phyloP scores from a whole-genome alignment of 345 rosid genomes.

The Leavenworthia alabamica region DNA sequence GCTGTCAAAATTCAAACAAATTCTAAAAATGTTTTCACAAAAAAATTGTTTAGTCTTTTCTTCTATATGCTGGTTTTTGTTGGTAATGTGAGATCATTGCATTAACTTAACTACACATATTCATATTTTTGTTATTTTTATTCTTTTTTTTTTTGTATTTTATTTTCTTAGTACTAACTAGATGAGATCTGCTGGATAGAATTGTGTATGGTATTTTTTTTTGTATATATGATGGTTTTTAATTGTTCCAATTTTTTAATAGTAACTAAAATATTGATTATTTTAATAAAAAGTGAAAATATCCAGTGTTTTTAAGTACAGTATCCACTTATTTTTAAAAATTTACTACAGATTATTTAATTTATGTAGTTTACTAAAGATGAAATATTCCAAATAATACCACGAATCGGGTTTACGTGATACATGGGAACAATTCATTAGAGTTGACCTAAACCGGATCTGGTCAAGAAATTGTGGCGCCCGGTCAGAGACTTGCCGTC shows the following conservation, averaged over 20 bases:
- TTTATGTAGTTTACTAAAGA: neutral
- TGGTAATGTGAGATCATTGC: neutral
- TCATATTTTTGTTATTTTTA: neutral
- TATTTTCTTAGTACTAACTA: neutral
- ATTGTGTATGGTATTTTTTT: neutral
- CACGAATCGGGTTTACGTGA: neutral
- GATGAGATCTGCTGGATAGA: neutral
- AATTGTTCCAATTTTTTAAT: neutral
- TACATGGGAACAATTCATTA: neutral
- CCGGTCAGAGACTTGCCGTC: conserved; percentile 27
- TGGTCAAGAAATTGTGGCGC: neutral
- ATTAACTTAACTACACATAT: neutral
- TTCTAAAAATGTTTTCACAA: too few relatives aligned
- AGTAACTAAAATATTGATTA: neutral
- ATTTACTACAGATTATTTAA: neutral
- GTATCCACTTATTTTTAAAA: neutral
- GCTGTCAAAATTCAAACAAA: too few relatives aligned
- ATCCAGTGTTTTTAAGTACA: too few relatives aligned
- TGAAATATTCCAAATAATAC: neutral
- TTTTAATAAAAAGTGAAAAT: too few relatives aligned
- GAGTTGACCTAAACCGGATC: conserved; percentile 17
- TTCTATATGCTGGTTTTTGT: neutral
- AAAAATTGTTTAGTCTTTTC: neutral
- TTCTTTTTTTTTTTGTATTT: neutral
- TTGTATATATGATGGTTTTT: neutral